Conservation (phyloP, 352 stramenopile genomes). For the Phytopythium helicoides region DNA sequence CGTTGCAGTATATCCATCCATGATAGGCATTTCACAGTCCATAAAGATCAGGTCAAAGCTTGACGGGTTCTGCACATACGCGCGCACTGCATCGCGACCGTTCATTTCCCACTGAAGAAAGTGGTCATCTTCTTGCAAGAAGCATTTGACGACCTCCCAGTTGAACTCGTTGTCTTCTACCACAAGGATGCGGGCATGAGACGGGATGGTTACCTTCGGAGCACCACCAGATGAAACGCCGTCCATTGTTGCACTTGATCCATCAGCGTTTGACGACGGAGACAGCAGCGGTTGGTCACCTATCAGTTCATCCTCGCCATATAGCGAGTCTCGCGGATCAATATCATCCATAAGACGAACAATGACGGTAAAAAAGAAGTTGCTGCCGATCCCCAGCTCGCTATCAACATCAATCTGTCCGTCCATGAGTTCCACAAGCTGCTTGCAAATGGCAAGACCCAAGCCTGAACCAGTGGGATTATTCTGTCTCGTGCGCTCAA, state of each 20-base stretch:
- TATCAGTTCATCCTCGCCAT: conserved; percentile 51
- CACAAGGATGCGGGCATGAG: conserved; percentile 62
- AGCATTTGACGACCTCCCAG: conserved; percentile 77
- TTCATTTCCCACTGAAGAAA: conserved; percentile 73
- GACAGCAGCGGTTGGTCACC: conserved; percentile 15
- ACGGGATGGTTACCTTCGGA: conserved; percentile 30
- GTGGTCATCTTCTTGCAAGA: conserved; percentile 70
- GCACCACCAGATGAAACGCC: conserved; percentile 1
- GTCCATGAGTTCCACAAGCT: conserved; percentile 88
- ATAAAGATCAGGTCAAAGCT: conserved; percentile 77
- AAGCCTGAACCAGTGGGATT: conserved; percentile 87
- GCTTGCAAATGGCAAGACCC: conserved; percentile 85
- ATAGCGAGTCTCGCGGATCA: conserved; percentile 39
- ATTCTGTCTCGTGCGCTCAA: conserved; percentile 78
- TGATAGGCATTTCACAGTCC: conserved; percentile 82
- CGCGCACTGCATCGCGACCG: conserved; percentile 56
- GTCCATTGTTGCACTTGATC: conserved; percentile 21
- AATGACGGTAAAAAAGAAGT: conserved; percentile 85
- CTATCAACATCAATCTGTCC: conserved; percentile 85
- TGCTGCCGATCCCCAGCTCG: conserved; percentile 68
- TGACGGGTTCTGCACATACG: conserved; percentile 42
- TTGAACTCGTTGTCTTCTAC: conserved; percentile 82
- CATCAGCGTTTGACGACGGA: conserved; percentile 38
- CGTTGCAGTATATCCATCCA: conserved; percentile 77
- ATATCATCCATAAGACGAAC: conserved; percentile 59